Evolutionary conservation across 73 alveolate genomes (phyloP).

Genomic region (Durusdinium trenchii): DNA sequence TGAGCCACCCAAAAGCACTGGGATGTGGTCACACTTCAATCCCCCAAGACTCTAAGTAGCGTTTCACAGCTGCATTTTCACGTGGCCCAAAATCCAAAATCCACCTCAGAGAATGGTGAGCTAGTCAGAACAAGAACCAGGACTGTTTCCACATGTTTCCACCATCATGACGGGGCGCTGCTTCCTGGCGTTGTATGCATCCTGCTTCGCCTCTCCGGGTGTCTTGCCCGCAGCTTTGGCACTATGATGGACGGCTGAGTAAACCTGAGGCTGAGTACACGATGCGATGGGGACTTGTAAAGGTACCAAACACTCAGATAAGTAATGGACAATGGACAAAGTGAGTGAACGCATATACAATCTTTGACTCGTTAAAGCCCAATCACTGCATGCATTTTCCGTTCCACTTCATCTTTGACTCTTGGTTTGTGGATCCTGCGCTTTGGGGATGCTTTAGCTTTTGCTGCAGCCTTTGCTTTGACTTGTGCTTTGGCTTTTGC

Average conservation of each 20-base stretch:
- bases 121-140: neutral
- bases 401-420: neutral
- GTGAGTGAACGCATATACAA: neutral
- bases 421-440: neutral
- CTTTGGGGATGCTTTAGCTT: too few relatives aligned
- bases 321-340: neutral
- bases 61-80: neutral
- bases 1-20: neutral
- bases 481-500: too few relatives aligned
- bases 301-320: neutral
- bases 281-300: too few relatives aligned
- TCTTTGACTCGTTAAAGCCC: neutral
- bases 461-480: too few relatives aligned
- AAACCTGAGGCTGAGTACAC: neutral
- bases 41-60: neutral
- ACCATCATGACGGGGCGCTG: neutral
- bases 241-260: neutral
- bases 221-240: neutral
- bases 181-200: neutral
- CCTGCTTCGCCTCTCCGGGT: neutral
- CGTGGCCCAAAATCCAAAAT: neutral
- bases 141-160: neutral
- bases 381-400: neutral
- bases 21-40: neutral
- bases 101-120: neutral